Conservation (phyloP, 169 alveolate genomes). For the Prorocentrum cordatum region DNA sequence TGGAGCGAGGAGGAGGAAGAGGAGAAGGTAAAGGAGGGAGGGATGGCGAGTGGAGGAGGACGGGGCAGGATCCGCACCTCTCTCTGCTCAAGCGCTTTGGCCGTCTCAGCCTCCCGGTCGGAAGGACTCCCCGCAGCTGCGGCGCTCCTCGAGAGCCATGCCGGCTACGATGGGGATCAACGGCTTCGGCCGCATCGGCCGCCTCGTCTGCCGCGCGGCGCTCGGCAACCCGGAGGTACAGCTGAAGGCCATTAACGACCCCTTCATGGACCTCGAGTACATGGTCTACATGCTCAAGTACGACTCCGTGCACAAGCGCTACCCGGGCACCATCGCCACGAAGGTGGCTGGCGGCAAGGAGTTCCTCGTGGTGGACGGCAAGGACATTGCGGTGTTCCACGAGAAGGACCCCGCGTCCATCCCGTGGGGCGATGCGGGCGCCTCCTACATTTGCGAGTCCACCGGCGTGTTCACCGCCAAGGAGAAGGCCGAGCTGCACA, state of each 20-base stretch:
- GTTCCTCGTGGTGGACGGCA: slow-evolving; percentile 81
- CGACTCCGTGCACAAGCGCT: slow-evolving; percentile 95
- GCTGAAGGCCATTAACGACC: slow-evolving; percentile 96
- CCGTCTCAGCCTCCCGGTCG: too few relatives aligned
- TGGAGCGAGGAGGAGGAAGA: too few relatives aligned
- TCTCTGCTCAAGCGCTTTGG: too few relatives aligned
- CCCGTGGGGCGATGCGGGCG: slow-evolving; percentile 95
- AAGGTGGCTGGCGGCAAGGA: slow-evolving; percentile 81
- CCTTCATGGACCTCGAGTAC: slow-evolving; percentile 83
- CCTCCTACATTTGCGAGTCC: slow-evolving; percentile 90
- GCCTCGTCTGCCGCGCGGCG: slow-evolving; percentile 95
- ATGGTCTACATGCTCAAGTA: slow-evolving; percentile 87
- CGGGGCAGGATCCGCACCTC: too few relatives aligned
- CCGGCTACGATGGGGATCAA: slow-evolving; percentile 93
- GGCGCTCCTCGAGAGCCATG: too few relatives aligned
- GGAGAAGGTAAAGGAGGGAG: too few relatives aligned
- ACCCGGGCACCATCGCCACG: slow-evolving; percentile 74
- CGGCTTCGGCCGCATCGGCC: slow-evolving; percentile 99
- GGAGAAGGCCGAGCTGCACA: slow-evolving; percentile 78
- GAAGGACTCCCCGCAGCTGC: too few relatives aligned
- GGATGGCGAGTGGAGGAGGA: too few relatives aligned
- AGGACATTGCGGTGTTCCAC: slow-evolving; percentile 79
- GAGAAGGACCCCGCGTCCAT: slow-evolving; percentile 91
- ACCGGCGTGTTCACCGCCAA: slow-evolving; percentile 95
- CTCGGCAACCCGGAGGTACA: slow-evolving; percentile 77